Conservation (phyloP, 2,329 filamentous ascomycete genomes). For the Pyricularia pennisetigena region DNA sequence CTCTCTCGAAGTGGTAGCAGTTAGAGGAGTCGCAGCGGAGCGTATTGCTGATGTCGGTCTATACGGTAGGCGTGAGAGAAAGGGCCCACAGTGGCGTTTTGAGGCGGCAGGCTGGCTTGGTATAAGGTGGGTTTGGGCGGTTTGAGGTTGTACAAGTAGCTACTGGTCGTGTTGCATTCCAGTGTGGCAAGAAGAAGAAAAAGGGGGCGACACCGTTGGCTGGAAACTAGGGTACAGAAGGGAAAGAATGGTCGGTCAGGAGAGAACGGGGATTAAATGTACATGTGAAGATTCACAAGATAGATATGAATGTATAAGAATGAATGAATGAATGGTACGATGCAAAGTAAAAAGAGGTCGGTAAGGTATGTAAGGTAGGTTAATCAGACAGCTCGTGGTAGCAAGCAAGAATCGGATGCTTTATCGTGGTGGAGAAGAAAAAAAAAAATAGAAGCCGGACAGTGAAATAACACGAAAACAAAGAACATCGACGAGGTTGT, state of each 20-base stretch:
- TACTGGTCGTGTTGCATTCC: background rate
- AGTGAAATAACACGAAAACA: background rate
- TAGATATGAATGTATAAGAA: background rate
- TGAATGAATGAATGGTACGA: background rate
- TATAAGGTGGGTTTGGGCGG: background rate
- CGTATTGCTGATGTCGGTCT: background rate
- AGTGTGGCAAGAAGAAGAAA: constrained; percentile 1
- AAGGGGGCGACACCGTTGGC: background rate
- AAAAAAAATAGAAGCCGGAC: background rate
- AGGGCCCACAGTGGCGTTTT: background rate
- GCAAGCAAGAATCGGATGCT: background rate
- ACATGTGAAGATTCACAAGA: background rate
- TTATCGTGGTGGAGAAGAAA: background rate
- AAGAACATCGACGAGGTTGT: background rate
- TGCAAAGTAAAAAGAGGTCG: background rate
- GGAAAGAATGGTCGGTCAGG: background rate
- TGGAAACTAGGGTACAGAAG: background rate
- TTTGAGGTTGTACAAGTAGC: background rate
- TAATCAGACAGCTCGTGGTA: background rate
- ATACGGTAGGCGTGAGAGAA: background rate
- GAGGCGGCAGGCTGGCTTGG: background rate
- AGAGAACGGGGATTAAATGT: background rate
- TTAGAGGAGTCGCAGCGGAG: background rate
- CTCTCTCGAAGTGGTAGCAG: background rate
- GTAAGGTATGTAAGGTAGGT: background rate